Evolutionary conservation across 2,329 filamentous ascomycete species (phyloP).

Genomic region (Hymenoscyphus salicellus): DNA sequence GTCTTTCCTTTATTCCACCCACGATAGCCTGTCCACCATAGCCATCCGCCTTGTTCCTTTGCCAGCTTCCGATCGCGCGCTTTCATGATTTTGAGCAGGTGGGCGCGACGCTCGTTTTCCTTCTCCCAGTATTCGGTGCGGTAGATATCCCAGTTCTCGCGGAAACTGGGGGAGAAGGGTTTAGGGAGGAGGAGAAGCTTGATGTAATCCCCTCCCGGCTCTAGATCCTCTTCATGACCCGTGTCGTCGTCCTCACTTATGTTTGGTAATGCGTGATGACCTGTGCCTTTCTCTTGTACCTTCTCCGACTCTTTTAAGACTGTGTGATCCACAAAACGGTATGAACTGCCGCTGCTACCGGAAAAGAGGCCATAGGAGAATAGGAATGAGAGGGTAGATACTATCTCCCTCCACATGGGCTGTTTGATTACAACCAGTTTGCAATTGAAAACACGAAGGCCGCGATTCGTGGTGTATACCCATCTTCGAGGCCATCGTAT

Average conservation of each 20-base stretch:
- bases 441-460: constrained; percentile 87
- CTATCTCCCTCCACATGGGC: constrained; percentile 74
- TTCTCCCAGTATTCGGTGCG: constrained; percentile 94
- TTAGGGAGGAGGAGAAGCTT: constrained; percentile 45
- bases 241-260: constrained; percentile 56
- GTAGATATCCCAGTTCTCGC: constrained; percentile 96
- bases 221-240: constrained; percentile 82
- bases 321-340: constrained; percentile 71
- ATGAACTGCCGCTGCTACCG: constrained; percentile 64
- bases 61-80: constrained; percentile 66
- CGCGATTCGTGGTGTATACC: constrained; percentile 85
- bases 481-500: constrained; percentile 91
- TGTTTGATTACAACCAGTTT: constrained; percentile 89
- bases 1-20: constrained; percentile 42
- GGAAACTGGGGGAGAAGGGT: constrained; percentile 42
- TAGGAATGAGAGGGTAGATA: constrained; percentile 71
- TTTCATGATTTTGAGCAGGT: constrained; percentile 68
- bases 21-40: constrained; percentile 83
- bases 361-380: constrained; percentile 74
- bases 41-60: constrained; percentile 66
- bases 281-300: constrained; percentile 48
- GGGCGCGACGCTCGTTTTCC: constrained; percentile 83
- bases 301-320: constrained; percentile 59
- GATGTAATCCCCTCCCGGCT: constrained; percentile 85
- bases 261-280: constrained; percentile 41